Evolutionary conservation across 2,329 filamentous ascomycete species (phyloP), one percentile per base, ranked within the genome.

Genomic region (Xylaria sp.): DNA sequence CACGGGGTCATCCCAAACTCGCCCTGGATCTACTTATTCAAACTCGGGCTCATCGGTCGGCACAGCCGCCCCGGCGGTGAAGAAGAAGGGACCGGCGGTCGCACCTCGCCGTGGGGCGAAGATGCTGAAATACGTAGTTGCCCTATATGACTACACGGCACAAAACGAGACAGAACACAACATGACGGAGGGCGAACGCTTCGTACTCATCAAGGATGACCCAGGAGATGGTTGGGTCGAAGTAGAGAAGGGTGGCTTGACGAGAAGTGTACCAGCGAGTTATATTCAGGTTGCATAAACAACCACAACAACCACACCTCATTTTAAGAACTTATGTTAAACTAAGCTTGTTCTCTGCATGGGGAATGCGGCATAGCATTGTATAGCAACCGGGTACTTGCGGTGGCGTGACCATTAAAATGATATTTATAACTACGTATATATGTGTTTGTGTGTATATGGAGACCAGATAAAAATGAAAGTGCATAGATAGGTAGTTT

Each of bases 141-240:
- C 95, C 1, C 68, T 98, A 70, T 99, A 98, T 75, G 92, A 95
- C 52, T 99, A 99, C 75, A 83, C 88, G 53, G 92, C 94, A 17
- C 89, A 92, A 70, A 93, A 88, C 67, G 92, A 96, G 5, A 85
- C 87, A 7, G 95, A 99, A 78, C 93, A 94, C 76, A 92, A 84
- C 71, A 99, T 99, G 92, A 75, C 76, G 0, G 94, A 96, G 76
- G 95, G 95, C 0, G 95, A 99, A 77, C 85, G 88, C 53, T 96
- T 99, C 71, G 93, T 99, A 38, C 81, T 99, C 31, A 87, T 97
- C 63, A 93, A 89, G 71, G 88, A 91, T 58, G 94, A 98, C 73
- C 85, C 88, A 0, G 95, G 95, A 1, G 95, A 98, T 79, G 95
- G 95, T 0, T 99, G 95, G 95, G 92, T 89, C 27, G 95, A 98